phyloP scores from a whole-genome alignment of 768 basidiomycete genomes.

The Mycena sanguinolenta region DNA sequence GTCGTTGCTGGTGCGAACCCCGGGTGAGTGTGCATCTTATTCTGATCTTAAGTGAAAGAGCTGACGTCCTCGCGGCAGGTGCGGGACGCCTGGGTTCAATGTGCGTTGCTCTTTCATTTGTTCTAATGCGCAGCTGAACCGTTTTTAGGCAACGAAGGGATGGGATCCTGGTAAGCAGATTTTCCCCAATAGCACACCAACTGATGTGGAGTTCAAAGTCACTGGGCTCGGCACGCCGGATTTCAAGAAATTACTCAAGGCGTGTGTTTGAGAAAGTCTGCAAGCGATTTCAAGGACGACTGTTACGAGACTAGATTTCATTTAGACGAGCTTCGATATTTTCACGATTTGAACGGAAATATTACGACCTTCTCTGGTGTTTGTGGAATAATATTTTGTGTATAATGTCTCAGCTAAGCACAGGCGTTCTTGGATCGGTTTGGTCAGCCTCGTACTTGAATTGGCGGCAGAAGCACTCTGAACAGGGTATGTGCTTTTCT shows the following conservation, averaged over 20 bases:
- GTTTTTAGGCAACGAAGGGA: conserved; percentile 59
- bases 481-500: no score
- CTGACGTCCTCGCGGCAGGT: conserved; percentile 42
- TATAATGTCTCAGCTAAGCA: no score
- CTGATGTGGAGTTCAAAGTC: not conserved
- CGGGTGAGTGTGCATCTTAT: conserved; percentile 47
- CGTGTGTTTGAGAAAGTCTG: conserved; percentile 9
- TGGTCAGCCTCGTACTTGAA: no score
- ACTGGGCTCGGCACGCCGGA: conserved; percentile 20
- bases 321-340: no score
- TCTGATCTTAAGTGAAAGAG: not conserved
- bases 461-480: no score
- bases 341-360: no score
- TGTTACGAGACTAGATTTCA: no score
- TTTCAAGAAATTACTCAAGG: conserved; percentile 24
- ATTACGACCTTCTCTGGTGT: no score
- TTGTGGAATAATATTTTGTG: no score
- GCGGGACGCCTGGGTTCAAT: conserved; percentile 77
- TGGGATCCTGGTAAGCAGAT: conserved; percentile 68
- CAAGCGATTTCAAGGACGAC: no score
- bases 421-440: no score
- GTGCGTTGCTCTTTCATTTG: conserved; percentile 49
- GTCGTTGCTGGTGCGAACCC: conserved; percentile 69
- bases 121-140: conserved; percentile 15
- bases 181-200: not conserved